These are phyloP conservation scores for Colletotrichum euphorbiae DNA, from an alignment of 2,329 filamentous ascomycete species.

Conservation along the genomic window DNA sequence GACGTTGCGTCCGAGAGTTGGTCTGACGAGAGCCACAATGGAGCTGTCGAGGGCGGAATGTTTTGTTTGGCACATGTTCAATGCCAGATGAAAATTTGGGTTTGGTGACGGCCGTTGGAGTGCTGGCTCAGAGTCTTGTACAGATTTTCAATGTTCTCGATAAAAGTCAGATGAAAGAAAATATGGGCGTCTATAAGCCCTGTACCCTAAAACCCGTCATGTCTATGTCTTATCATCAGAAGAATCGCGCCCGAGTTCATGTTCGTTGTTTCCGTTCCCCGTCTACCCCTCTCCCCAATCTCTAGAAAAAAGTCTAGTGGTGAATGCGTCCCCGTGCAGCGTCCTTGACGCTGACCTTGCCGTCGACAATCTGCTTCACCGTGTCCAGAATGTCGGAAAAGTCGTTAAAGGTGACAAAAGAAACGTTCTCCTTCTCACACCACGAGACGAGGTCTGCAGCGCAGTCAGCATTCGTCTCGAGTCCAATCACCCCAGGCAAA, in stretches of 20 bases:
- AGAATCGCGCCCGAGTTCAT: neutral
- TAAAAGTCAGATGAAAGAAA: neutral
- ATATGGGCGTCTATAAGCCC: neutral
- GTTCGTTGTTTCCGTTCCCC: constrained; percentile 11
- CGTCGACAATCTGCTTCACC: constrained; percentile 81
- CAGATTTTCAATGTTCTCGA: neutral
- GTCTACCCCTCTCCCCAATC: neutral
- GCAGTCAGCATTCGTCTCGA: constrained; percentile 28
- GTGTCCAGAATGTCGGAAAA: constrained; percentile 83
- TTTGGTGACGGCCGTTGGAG: neutral
- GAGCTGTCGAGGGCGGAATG: constrained; percentile 7
- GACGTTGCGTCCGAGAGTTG: neutral
- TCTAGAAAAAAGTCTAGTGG: constrained; percentile 1
- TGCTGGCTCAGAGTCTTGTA: neutral
- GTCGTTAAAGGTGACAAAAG: constrained; percentile 88
- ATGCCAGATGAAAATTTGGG: constrained; percentile 11
- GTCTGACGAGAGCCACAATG: neutral
- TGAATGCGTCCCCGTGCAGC: constrained; percentile 66
- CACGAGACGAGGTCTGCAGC: constrained; percentile 82
- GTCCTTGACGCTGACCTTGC: constrained; percentile 76
- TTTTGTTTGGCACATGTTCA: constrained; percentile 5
- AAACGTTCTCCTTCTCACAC: constrained; percentile 85
- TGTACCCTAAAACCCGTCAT: constrained; percentile 25
- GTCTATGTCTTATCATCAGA: constrained; percentile 35
- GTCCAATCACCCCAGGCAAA: neutral